A percentile compares a stretch with the other conserved stretches of the same genome.
These are phyloP conservation scores for Cylindrodendrum hubeiense DNA, from an alignment of 2,329 filamentous ascomycete species.

Conservation along the genomic window DNA sequence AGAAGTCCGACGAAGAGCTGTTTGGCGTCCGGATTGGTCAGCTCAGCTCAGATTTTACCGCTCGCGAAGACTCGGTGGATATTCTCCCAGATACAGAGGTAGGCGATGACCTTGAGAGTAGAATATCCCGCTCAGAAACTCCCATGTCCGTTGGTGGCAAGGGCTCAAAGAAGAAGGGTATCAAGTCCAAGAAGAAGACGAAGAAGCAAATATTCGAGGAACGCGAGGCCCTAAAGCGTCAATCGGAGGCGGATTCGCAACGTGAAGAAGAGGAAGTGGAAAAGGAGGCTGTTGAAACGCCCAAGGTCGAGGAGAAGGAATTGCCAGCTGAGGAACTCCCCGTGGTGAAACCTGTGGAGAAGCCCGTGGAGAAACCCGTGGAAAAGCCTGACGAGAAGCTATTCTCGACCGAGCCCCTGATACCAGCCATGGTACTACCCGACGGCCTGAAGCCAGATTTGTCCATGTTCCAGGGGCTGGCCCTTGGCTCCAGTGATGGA, in stretches of 20 bases:
- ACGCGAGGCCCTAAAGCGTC: slow-evolving; percentile 69
- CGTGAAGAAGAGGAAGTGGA: slow-evolving; percentile 57
- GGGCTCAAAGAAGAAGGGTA: slow-evolving; percentile 66
- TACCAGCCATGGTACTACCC: slow-evolving; percentile 59
- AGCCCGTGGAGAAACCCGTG: slow-evolving; percentile 15
- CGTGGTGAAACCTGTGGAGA: slow-evolving; percentile 46
- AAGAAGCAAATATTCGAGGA: slow-evolving; percentile 84
- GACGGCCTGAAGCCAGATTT: slow-evolving; percentile 60
- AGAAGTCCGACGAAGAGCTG: slow-evolving; percentile 83
- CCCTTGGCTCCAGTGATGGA: slow-evolving; percentile 58
- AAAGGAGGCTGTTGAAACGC: slow-evolving; percentile 39
- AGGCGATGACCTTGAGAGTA: slow-evolving; percentile 56
- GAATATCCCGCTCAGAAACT: slow-evolving; percentile 60
- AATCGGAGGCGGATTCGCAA: slow-evolving; percentile 61
- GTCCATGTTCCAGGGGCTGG: slow-evolving; percentile 57
- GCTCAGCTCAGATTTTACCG: slow-evolving; percentile 63
- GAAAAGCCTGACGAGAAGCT: slow-evolving; percentile 61
- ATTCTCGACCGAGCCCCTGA: slow-evolving; percentile 62
- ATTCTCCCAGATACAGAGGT: slow-evolving; percentile 61
- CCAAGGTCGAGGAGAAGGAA: slow-evolving; percentile 35
- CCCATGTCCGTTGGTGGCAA: slow-evolving; percentile 58
- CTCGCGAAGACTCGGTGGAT: slow-evolving; percentile 63
- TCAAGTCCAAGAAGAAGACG: slow-evolving; percentile 78
- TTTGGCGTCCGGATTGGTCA: slow-evolving; percentile 73
- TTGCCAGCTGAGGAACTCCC: slow-evolving; percentile 43